A percentile compares a stretch with the other conserved stretches of the same genome.
Conservation (phyloP, 768 basidiomycete species). For the Suillus ampliporus region DNA sequence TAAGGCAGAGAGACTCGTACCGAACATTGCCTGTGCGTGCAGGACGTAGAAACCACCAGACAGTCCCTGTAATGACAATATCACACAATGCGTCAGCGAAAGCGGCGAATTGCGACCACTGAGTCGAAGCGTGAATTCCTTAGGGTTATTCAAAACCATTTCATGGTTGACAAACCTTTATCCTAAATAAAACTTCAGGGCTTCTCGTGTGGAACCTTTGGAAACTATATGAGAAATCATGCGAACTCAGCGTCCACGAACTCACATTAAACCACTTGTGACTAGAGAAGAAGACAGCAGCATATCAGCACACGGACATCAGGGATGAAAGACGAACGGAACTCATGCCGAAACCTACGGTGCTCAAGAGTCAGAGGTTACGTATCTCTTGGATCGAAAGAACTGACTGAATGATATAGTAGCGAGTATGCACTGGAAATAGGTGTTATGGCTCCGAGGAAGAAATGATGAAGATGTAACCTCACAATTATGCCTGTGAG, state of each 20-base stretch:
- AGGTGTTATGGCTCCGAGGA: constrained; percentile 5
- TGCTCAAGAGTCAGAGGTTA: neutral
- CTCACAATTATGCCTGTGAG: constrained; percentile 24
- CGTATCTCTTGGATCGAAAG: constrained; percentile 8
- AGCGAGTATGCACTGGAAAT: constrained; percentile 12
- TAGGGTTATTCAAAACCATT: neutral
- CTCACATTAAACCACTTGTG: constrained; percentile 15
- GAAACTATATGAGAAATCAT: neutral
- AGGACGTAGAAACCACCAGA: constrained; percentile 23
- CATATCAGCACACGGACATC: neutral
- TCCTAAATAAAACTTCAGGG: constrained; percentile 6
- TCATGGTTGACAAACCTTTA: constrained; percentile 13
- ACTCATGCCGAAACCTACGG: constrained; percentile 23
- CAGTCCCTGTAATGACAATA: constrained; percentile 21
- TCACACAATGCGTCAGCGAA: constrained; percentile 28
- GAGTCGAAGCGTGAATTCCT: neutral
- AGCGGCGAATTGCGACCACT: constrained; percentile 18
- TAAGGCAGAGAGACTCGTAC: constrained; percentile 10
- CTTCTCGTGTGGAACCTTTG: constrained; percentile 19
- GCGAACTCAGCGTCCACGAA: no score
- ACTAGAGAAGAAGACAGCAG: constrained; percentile 9
- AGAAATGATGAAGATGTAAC: neutral
- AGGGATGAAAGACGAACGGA: constrained; percentile 7
- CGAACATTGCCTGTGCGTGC: constrained; percentile 15
- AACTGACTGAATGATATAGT: constrained; percentile 17